Evolutionary conservation across 352 stramenopile genomes (phyloP), one percentile per base, ranked within the genome.

Genomic region (Peronospora farinosa): DNA sequence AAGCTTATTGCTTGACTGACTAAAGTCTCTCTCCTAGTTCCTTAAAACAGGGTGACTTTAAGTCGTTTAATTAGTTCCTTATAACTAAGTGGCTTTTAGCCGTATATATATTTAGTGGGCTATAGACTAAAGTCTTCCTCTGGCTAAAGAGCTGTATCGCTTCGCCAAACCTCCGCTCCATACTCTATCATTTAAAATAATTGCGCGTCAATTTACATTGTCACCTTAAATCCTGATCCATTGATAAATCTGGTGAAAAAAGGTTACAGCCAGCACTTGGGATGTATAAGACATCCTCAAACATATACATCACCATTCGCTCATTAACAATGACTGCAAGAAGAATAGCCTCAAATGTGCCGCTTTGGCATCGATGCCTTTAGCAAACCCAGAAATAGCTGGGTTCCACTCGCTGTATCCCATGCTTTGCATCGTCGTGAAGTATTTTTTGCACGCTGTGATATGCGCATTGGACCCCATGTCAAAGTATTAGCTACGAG

Each of bases 361-460:
- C 7, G 47, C 47, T 23, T 53, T 6, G 7, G 37, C 31, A 32
- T 40, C 41, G 10, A 36, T n/a, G 19, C 28, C 27, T 5, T 47
- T 41, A 32, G 54, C 47, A 15, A 57, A 53, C 1, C 41, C 41
- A 9, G 37, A 28, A 11, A 54, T 50, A 0, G 2, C 53, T 7
- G 42, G n/a, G n/a, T n/a, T n/a, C n/a, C n/a, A n/a, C n/a, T n/a
- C n/a, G n/a, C n/a, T n/a, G n/a, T n/a, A n/a, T 15, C 53, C 47
- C 54, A 63, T 57, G 21, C 21, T 46, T 0, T 53, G 21, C 2
- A 54, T 0, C 10, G 17, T n/a, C 0, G 47, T 57, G 7, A 63
- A 63, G 21, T 63, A 63, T 12, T 57, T 36, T 28, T 56, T 62
- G 16, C 35, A 30, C 5, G 47, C 33, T 40, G 25, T n/a, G n/a